Evolutionary conservation across 192 early-diverging fungal species (phyloP).

Genomic region (Geranomyces variabilis): DNA sequence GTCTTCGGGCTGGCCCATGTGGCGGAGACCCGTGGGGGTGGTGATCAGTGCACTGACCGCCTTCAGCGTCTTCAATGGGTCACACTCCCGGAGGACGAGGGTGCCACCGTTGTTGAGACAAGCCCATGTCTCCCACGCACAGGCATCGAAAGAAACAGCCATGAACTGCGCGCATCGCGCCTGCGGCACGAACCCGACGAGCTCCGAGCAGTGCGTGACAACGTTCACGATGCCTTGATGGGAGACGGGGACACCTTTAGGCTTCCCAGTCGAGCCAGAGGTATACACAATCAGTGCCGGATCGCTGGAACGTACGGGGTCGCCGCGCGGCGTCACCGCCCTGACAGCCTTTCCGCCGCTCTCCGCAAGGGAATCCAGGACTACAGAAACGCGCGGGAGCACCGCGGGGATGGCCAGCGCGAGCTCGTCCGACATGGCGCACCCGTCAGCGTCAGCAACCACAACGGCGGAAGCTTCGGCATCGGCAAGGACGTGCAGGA

Average conservation of each 20-base stretch:
- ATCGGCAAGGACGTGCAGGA: too few relatives aligned
- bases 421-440: too few relatives aligned
- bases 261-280: constrained; percentile 46
- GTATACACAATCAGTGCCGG: constrained; percentile 35
- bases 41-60: constrained; percentile 18
- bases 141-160: constrained; percentile 31
- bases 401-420: too few relatives aligned
- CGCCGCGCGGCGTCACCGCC: too few relatives aligned
- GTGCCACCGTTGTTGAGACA: constrained; percentile 11
- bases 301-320: too few relatives aligned
- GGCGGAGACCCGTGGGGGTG: constrained; percentile 32
- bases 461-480: too few relatives aligned
- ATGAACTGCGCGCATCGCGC: constrained; percentile 17
- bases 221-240: constrained; percentile 19
- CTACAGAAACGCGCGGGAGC: too few relatives aligned
- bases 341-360: too few relatives aligned
- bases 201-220: neutral
- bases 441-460: too few relatives aligned
- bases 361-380: too few relatives aligned
- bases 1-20: constrained; percentile 23
- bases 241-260: constrained; percentile 35
- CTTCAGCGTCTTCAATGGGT: constrained; percentile 11
- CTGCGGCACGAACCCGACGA: neutral
- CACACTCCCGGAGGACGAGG: neutral
- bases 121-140: constrained; percentile 26